phyloP scores from a whole-genome alignment of 2,329 filamentous ascomycete genomes.

The Pestalotiopsis sp. region DNA sequence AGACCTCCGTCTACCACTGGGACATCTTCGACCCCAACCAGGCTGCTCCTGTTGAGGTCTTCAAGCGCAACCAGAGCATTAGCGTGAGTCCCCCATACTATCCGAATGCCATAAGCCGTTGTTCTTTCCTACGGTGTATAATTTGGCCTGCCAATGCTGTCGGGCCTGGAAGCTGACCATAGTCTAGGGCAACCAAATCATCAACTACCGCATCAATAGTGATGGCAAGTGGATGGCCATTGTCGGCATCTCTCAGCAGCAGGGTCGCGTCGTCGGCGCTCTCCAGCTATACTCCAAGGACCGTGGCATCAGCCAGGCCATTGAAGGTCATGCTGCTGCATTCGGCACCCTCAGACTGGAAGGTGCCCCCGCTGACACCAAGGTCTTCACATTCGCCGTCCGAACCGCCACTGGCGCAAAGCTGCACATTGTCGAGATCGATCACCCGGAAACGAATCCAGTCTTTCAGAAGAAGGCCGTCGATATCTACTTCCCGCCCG shows the following conservation, averaged over 20 bases:
- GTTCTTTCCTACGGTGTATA: neutral
- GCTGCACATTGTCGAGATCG: slow-evolving; percentile 96
- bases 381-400: slow-evolving; percentile 95
- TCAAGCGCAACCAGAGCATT: slow-evolving; percentile 91
- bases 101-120: too few relatives aligned
- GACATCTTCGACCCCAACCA: slow-evolving; percentile 88
- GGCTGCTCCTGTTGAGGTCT: slow-evolving; percentile 82
- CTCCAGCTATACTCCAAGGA: slow-evolving; percentile 98
- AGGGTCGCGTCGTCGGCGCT: slow-evolving; percentile 89
- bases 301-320: slow-evolving; percentile 94
- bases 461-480: slow-evolving; percentile 94
- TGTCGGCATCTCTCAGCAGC: slow-evolving; percentile 91
- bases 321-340: slow-evolving; percentile 94
- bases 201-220: slow-evolving; percentile 96
- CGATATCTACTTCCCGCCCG: slow-evolving; percentile 95
- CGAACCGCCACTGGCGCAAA: slow-evolving; percentile 88
- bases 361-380: slow-evolving; percentile 86
- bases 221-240: slow-evolving; percentile 99
- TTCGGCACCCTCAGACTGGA: slow-evolving; percentile 91
- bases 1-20: slow-evolving; percentile 94
- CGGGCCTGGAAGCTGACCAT: neutral
- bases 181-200: slow-evolving; percentile 88
- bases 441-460: slow-evolving; percentile 87
- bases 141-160: neutral
- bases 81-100: slow-evolving; percentile 58